Conservation (phyloP, 176 grass and related monocot genomes). For the Themeda triandra region DNA sequence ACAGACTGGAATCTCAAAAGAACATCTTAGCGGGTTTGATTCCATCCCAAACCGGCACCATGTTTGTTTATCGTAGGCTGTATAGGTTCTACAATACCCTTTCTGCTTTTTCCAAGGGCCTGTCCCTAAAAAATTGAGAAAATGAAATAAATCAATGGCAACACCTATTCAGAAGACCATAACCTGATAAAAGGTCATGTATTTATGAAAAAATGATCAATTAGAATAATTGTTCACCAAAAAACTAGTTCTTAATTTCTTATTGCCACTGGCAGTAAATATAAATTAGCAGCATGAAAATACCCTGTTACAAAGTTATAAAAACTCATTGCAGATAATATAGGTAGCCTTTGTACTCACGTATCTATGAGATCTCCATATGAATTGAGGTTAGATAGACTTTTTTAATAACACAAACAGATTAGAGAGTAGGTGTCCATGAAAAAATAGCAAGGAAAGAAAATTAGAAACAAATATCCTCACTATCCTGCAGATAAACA, state of each 20-base stretch:
- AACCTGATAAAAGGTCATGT: background rate
- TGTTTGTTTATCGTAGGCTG: constrained; percentile 60
- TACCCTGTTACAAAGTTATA: background rate
- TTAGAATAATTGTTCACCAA: background rate
- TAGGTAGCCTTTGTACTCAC: background rate
- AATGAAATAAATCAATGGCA: constrained; percentile 22
- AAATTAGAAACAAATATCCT: background rate
- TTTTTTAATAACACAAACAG: background rate
- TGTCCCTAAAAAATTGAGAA: constrained; percentile 51
- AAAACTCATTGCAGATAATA: background rate
- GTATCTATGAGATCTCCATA: background rate
- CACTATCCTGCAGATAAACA: background rate
- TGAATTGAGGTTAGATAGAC: background rate
- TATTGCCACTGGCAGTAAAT: background rate
- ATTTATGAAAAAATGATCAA: background rate
- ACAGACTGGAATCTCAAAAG: background rate
- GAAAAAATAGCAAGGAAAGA: background rate
- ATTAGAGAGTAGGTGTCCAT: background rate
- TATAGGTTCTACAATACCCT: constrained; percentile 84
- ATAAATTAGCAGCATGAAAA: background rate
- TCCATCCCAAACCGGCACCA: constrained; percentile 82
- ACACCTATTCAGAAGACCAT: constrained; percentile 6
- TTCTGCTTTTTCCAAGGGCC: constrained; percentile 60
- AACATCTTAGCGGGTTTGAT: constrained; percentile 26
- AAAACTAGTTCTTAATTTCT: background rate